Percentiles rank a stretch among this genome's conserved stretches.
These are phyloP conservation scores for Sphagnum tenellum DNA, from an alignment of 225 moss, liverwort and hornwort species.

Conservation along the genomic window DNA sequence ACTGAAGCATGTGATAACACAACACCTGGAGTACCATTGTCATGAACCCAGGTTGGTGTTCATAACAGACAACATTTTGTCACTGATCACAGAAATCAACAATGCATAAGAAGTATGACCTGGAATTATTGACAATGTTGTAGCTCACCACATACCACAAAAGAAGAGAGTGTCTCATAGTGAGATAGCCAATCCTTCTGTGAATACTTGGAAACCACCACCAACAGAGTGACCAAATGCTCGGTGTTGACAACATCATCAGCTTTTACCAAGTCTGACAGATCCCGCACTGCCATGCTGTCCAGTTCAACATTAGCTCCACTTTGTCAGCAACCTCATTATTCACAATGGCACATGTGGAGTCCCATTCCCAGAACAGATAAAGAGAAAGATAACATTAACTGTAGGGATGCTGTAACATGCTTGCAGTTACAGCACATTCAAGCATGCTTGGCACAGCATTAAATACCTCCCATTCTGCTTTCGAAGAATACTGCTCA, in stretches of 20 bases:
- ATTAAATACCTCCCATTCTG: constrained; percentile 77
- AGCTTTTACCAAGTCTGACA: constrained; percentile 57
- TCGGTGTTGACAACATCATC: constrained; percentile 81
- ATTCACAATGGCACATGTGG: too few species aligned
- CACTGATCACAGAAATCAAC: too few species aligned
- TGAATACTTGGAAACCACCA: constrained; percentile 82
- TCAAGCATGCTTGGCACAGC: too few species aligned
- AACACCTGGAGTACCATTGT: too few species aligned
- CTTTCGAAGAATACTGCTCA: constrained; percentile 74
- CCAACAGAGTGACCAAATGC: constrained; percentile 81
- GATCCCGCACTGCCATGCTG: constrained; percentile 98
- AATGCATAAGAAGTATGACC: neutral
- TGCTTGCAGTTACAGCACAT: too few species aligned
- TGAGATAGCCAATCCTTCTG: constrained; percentile 88
- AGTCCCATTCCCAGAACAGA: too few species aligned
- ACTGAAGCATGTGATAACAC: too few species aligned
- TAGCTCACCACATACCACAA: constrained; percentile 54
- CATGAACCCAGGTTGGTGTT: too few species aligned
- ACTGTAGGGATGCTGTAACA: too few species aligned
- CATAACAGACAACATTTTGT: too few species aligned
- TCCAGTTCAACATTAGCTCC: constrained; percentile 16
- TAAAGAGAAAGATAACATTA: too few species aligned
- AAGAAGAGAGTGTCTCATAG: constrained; percentile 73
- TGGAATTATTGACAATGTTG: neutral
- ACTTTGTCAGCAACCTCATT: neutral